phyloP scores from a whole-genome alignment of 495 filamentous ascomycete genomes.

The Penicillium subrubescens region DNA sequence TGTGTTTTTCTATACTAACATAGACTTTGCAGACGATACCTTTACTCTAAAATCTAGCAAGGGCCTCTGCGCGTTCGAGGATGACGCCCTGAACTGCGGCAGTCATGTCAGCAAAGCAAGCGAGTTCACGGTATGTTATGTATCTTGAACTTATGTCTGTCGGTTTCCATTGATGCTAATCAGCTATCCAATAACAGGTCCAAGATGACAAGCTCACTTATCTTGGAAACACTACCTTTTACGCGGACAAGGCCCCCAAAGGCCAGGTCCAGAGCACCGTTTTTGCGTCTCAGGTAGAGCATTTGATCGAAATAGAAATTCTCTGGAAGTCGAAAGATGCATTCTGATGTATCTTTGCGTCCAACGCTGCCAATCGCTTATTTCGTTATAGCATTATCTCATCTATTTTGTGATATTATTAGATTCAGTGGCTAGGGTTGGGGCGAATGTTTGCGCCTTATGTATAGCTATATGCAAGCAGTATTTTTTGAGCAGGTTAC shows the following conservation, averaged over 20 bases:
- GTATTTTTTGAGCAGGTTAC: background rate
- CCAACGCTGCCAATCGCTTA: background rate
- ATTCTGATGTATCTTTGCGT: background rate
- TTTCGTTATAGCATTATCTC: background rate
- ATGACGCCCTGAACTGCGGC: conserved; percentile 53
- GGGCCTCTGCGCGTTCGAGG: conserved; percentile 55
- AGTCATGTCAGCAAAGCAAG: conserved; percentile 41
- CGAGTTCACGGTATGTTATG: conserved; percentile 47
- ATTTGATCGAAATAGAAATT: conserved; percentile 43
- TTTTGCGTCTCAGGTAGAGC: conserved; percentile 37
- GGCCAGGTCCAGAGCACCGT: conserved; percentile 46
- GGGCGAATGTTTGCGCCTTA: background rate
- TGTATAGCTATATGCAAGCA: background rate
- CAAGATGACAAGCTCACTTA: conserved; percentile 51
- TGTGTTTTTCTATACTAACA: background rate
- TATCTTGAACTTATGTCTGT: conserved; percentile 5
- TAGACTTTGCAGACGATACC: conserved; percentile 41
- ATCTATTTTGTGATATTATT: background rate
- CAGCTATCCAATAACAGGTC: conserved; percentile 20
- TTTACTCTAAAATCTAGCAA: conserved; percentile 64
- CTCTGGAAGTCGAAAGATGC: conserved; percentile 28
- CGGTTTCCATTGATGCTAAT: background rate
- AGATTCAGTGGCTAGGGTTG: background rate
- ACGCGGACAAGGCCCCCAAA: conserved; percentile 58
- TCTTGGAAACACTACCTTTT: conserved; percentile 54